Evolutionary conservation across 2,329 filamentous ascomycete species (phyloP), one percentile per base, ranked within the genome.

Genomic region (Ceratocystis albifundus): DNA sequence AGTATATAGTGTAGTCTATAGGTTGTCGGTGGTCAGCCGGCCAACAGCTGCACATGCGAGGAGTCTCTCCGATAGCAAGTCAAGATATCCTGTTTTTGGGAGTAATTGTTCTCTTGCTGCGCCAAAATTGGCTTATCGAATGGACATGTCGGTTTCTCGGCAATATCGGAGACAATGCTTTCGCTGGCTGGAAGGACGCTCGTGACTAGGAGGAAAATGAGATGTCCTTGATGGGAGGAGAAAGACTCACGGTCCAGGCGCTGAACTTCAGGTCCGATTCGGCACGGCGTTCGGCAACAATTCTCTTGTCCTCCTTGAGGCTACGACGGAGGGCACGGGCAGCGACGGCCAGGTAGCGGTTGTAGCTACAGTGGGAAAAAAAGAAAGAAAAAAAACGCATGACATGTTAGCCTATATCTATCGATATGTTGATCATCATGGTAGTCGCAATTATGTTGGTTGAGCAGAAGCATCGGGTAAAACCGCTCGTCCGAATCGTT

Each of bases 271-370:
- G 79, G 66, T 97, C 93, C 79, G 87, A 88, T 78, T 91, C 85
- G 75, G 91, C 92, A 76, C 94, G 87, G 76, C 90, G 88, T 85
- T 97, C 94, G 71, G 92, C 91, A 72, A 77, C 77, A 71, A 96
- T 78, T 80, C 94, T 86, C 82, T 91, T 88, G 68, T 94, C 90
- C 75, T 99, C 94, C 84, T 97, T 96, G 78, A 99, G 84, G 77
- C 91, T 96, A 77, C 90, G 89, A 81, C 95, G 94, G 77, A 99
- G 89, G 76, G 90, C 89, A 79, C 92, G 91, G 79, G 92, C 86
- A 75, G 94, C 91, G 80, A 99, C 85, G 76, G 92, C 87, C 77
- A 99, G 87, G 87, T 96, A 97, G 82, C 92, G 94, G 88, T 99
- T 99, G 90, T 99, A 99, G 82, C 94, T 99, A 77, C 71, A 70